Base-by-base conservation (phyloP, 176 grass and related monocot species). In the Ampelocalamus luodianensis region DNA sequence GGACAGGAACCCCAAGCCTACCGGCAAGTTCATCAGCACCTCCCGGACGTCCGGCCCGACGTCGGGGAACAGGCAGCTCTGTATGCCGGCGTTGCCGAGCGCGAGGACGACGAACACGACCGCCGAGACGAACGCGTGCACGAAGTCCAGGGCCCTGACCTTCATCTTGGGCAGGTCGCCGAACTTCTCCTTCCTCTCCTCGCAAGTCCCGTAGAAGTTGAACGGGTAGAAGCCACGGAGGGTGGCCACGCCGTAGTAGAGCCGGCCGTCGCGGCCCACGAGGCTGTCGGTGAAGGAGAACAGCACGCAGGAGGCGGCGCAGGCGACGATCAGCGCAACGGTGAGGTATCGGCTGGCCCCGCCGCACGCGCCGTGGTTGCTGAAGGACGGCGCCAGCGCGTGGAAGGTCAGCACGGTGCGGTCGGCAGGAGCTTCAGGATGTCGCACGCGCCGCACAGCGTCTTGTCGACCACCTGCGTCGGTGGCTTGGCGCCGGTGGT, bases 231-330 rank as follows among this genome's bases (percentile, higher is more conserved):
- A 84, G 16, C 92, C 77, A 15, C 76, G 65, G 22, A 46, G 6
- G 14, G 87, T 94, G 17, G 92, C 90, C 0, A 94, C 6, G 67
- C 87, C 87, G 38, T 92, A 94, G 90, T 90, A 94, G 77, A 85
- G 72, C 60, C 75, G 87, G 23, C 78, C 85, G 71, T 92, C 81
- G 6, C 43, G 27, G 42, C 77, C 60, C 6, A 82, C 43, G 56
- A 91, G 23, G 81, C 90, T 94, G 72, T 94, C 92, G 14, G 90
- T 94, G 85, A 94, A 79, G 12, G 81, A 79, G 67, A 81, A 81
- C 58, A 94, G 81, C 29, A 77, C 20, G 68, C 90, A 94, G 5
- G 84, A 85, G 48, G 83, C 16, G 6, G 39, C 59, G 32, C 87
- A 82, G 23, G 73, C 26, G 77, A 14, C 68, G 56, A 94, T 12